Base-by-base conservation (phyloP, 305 asterid species). In the Fraxinus floribunda region DNA sequence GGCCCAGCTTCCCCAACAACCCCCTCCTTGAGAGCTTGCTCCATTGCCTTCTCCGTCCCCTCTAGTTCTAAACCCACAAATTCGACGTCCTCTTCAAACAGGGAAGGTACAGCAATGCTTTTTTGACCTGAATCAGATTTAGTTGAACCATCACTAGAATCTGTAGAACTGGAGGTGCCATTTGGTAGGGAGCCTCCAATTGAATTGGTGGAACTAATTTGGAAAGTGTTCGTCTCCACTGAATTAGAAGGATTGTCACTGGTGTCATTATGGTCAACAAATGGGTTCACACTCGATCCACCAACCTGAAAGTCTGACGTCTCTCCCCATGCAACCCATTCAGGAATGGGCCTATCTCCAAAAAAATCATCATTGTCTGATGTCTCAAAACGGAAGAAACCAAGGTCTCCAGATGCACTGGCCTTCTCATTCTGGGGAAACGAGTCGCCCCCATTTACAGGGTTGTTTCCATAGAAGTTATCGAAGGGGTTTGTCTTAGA, bases 41-140 rank as follows among this genome's bases (percentile, higher is more conserved):
- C 98, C 98, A 92, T 93, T 55, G 98, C 98, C 86, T 90, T 96
- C 87, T 93, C 98, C 0, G 94, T 91, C 13, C 98, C 98, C 86
- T 93, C 99, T 49, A 89, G 79, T 85, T 94, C 98, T 18, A 92
- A 97, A 7, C 98, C 99, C 49, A 96, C 98, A 84, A 96, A 96
- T 87, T 96, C 97, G 18, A 93, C 98, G 49, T 94, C 99, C 89
- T 96, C 99, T 88, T 96, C 98, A 74, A 96, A 96, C 87, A 96
- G 84, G 46, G 97, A 96, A 13, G 94, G 98, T 11, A 89, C 91
- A 18, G 86, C 78, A 41, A 82, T 86, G 80, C 81, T 80, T 85
- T 87, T 90, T 78, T 79, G 82, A 78, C 87, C 84, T 22, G 90
- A 79, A 55, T 86, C 90, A 13, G 93, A 86, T 79, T 86, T 89